Base-by-base conservation (phyloP, 106 monocot species). In the Dioscorea zingiberensis region DNA sequence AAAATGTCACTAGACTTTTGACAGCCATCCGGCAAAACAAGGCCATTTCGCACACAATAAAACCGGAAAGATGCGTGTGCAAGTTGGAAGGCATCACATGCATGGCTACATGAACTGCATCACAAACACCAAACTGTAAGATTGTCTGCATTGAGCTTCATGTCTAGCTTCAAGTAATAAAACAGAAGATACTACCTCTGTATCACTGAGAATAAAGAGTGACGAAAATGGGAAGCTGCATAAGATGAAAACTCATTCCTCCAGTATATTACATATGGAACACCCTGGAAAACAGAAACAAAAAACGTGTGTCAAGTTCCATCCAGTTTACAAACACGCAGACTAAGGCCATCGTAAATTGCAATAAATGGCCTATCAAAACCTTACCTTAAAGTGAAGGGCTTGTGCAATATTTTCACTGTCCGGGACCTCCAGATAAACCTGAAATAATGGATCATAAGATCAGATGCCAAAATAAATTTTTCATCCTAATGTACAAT, bases 71-170 rank as follows among this genome's bases (percentile, higher is more conserved):
- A 88, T 58, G 95, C 95, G 76, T 88, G 74, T 38, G 95, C 95
- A 66, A 97, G 83, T 71, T 97, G 95, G 75, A 88, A 97, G 27
- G 91, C 85, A 79, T 97, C 95, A 88, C 91, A 91, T 68, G 76
- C 77, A 66, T 93, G 93, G 64, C 88, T 82, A 65, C 69, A 83
- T 25, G 93, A 93, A 63, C 93, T 93, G 80, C 69, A 81, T 7
- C 25, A 63, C 24, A 10, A 44, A 67, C 74, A 24, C 22, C 28
- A 30, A 54, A 62, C 18, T 12, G 25, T n/a, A 60, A 55, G 66
- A 28, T 45, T 25, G 49, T 59, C 19, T n/a, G 54, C 26, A 65
- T 59, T 38, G 38, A 6, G 10, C 38, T 38, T 38, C 38, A 47
- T 46, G 17, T 54, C 48, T 64, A 17, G 7, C 7, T 18, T 16